Evolutionary conservation across 2,329 filamentous ascomycete genomes (phyloP), one percentile per base, ranked within the genome.

Genomic region (Diaporthe helianthi): DNA sequence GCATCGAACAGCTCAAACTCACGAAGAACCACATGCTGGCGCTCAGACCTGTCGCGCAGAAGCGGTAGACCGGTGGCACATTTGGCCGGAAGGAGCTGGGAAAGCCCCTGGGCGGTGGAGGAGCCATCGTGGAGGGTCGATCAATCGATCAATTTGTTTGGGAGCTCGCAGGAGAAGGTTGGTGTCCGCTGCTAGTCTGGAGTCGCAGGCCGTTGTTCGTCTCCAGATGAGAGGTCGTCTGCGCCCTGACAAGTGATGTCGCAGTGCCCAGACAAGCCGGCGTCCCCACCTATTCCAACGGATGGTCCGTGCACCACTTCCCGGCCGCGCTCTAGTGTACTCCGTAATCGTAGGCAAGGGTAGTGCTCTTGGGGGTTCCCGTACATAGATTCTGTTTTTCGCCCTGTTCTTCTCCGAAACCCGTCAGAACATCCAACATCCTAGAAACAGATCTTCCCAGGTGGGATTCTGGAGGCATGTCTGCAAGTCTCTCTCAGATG

Each of bases 1-100:
- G 17, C 29, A 22, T 10, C 8, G 15, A 31, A 12, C 15, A 19
- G 68, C 29, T 54, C 69, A 58, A 71, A 85, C 92, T 78, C 88
- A 98, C 94, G 81, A 96, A 99, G 84, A 99, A 98, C 96, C 96
- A 99, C 96, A 98, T 99, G 83, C 92, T 93, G 67, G 96, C 96
- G 75, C 94, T 93, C 72, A 99, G 86, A 72, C 91, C 93, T 53
- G 93, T 98, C 55, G 93, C 95, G 69, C 90, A 88, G 81, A 95
- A 92, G 79, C 93, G 89, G 85, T 98, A 97, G 74, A 97, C 78
- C 63, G 81, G 80, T 47, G 83, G 82, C 72, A 86, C 85, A 74
- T 85, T 84, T 73, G 85, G 83, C 75, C 72, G 71, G 47, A 73
- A 65, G 65, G 65, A 75, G 51, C 75, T 71, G 49, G 75, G 76